These are phyloP conservation scores for Colletotrichum tabaci DNA, from an alignment of 2,329 filamentous ascomycete species.

Conservation along the genomic window DNA sequence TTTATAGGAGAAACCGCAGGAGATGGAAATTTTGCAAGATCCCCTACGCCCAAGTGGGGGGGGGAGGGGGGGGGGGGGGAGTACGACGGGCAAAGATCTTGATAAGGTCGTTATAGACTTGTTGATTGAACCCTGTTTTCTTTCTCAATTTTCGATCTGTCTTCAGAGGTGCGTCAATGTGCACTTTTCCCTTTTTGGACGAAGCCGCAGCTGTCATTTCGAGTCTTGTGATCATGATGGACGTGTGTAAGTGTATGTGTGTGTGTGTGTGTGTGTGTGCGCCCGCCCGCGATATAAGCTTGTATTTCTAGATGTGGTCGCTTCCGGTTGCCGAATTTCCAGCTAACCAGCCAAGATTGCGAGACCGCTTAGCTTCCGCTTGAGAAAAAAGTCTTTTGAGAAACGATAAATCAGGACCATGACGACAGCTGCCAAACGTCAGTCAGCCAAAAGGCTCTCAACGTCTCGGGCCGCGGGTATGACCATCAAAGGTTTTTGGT, in stretches of 20 bases:
- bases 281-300: background rate
- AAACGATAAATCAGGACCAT: background rate
- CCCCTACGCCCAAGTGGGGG: conserved; percentile 19
- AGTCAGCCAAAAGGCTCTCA: background rate
- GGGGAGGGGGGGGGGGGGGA: conserved; percentile 27
- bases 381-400: background rate
- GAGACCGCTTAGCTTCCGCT: background rate
- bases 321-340: no score
- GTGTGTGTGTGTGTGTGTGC: background rate
- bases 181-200: no score
- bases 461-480: background rate
- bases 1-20: background rate
- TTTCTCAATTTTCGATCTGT: background rate
- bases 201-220: background rate
- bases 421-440: conserved; percentile 3
- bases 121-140: no score
- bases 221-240: background rate
- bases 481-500: no score
- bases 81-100: background rate
- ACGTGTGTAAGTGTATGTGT: no score
- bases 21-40: conserved; percentile 14
- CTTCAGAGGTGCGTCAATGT: background rate
- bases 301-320: background rate
- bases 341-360: background rate
- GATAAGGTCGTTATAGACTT: background rate